Conservation (phyloP, 352 stramenopile genomes). For the Nothophytophthora sp. region DNA sequence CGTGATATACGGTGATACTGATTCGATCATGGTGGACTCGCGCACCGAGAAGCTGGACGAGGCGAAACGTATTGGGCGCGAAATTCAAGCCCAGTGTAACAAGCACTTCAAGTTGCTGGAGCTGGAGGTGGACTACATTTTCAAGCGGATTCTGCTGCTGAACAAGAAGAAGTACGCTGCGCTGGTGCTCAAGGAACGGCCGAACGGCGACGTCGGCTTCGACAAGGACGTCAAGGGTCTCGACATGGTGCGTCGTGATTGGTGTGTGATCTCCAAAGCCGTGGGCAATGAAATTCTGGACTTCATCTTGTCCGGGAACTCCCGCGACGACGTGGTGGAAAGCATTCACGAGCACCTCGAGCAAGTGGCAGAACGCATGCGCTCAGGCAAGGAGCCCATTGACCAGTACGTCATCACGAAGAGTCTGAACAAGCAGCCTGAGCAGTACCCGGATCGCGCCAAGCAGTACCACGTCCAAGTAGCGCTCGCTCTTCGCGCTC, state of each 20-base stretch:
- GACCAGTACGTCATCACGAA: constrained; percentile 99
- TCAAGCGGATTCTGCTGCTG: constrained; percentile 98
- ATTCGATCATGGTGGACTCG: constrained; percentile 99
- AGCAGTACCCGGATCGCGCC: constrained; percentile 97
- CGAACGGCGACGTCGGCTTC: constrained; percentile 61
- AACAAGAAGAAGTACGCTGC: constrained; percentile 99
- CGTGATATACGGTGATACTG: constrained; percentile 99
- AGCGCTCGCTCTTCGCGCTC: constrained; percentile 93
- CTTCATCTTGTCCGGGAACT: constrained; percentile 95
- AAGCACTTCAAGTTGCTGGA: constrained; percentile 99
- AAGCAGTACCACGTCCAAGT: constrained; percentile 98
- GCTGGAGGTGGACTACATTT: constrained; percentile 99
- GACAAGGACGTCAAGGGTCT: constrained; percentile 98
- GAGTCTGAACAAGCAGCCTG: constrained; percentile 98
- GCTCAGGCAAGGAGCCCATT: constrained; percentile 93
- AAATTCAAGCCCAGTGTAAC: constrained; percentile 99
- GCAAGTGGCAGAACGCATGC: constrained; percentile 92
- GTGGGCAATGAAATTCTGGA: constrained; percentile 97
- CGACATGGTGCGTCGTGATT: constrained; percentile 98
- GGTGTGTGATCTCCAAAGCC: constrained; percentile 98
- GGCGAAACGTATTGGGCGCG: constrained; percentile 92
- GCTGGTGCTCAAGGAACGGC: constrained; percentile 91
- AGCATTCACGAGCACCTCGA: constrained; percentile 96
- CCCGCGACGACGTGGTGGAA: constrained; percentile 95
- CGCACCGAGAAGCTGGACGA: constrained; percentile 93